Percentiles rank a stretch among this genome's conserved stretches.
Evolutionary conservation across 192 early-diverging fungal genomes (phyloP).

Genomic region (Blastocladiella britannica): DNA sequence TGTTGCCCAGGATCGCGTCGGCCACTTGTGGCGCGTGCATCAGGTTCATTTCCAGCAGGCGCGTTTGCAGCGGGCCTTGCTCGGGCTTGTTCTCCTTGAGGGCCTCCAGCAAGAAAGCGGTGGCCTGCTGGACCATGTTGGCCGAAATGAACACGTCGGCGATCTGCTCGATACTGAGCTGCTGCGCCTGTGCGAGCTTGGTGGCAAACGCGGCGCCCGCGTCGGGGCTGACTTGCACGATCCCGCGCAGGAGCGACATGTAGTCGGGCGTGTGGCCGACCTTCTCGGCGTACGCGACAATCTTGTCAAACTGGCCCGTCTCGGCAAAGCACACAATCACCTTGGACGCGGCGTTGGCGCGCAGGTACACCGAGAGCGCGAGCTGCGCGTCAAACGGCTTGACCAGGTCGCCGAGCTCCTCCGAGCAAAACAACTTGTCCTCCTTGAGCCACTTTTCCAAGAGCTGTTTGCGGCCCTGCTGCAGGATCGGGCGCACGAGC

Average conservation of each 20-base stretch:
- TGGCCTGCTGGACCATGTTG: slow-evolving; percentile 90
- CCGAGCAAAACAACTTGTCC: slow-evolving; percentile 94
- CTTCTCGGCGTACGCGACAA: slow-evolving; percentile 83
- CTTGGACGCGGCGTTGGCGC: slow-evolving; percentile 84
- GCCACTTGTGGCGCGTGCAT: slow-evolving; percentile 93
- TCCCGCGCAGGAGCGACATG: slow-evolving; percentile 64
- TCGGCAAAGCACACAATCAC: slow-evolving; percentile 93
- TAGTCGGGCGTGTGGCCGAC: slow-evolving; percentile 88
- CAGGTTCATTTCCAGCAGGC: slow-evolving; percentile 92
- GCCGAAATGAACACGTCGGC: slow-evolving; percentile 81
- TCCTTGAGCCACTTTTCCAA: slow-evolving; percentile 98
- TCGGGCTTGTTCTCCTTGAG: slow-evolving; percentile 82
- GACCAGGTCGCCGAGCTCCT: slow-evolving; percentile 93
- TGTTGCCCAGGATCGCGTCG: slow-evolving; percentile 89
- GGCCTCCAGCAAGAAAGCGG: slow-evolving; percentile 87
- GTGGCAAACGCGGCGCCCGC: slow-evolving; percentile 86
- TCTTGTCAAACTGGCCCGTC: slow-evolving; percentile 86
- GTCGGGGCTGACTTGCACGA: slow-evolving; percentile 77
- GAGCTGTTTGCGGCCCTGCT: slow-evolving; percentile 73
- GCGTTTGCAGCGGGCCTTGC: slow-evolving; percentile 81
- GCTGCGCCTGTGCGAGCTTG: slow-evolving; percentile 55
- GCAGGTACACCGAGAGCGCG: slow-evolving; percentile 83
- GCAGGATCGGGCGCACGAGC: slow-evolving; percentile 72
- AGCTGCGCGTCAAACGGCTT: slow-evolving; percentile 74
- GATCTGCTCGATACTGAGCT: slow-evolving; percentile 70